Percentiles rank a stretch among this genome's conserved stretches.
These are phyloP conservation scores for Bisporella sp. DNA, from an alignment of 2,329 filamentous ascomycete genomes.

Conservation along the genomic window DNA sequence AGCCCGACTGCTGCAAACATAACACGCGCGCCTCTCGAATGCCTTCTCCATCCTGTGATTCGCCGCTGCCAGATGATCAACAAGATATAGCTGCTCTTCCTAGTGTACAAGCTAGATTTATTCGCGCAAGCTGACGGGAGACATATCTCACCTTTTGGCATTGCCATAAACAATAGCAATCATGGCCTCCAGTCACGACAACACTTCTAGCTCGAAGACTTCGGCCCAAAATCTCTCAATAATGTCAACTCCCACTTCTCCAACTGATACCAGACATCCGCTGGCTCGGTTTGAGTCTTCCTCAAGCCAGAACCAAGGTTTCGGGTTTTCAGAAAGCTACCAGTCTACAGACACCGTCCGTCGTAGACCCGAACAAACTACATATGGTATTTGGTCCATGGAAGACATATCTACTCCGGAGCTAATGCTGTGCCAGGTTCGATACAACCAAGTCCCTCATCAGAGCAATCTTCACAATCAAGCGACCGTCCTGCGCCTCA, in stretches of 20 bases:
- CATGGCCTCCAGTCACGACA: constrained; percentile 16
- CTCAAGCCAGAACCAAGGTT: constrained; percentile 33
- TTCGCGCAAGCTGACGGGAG: not conserved
- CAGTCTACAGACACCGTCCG: constrained; percentile 55
- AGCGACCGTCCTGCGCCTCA: constrained; percentile 20
- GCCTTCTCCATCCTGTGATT: too few relatives aligned
- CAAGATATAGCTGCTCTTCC: too few relatives aligned
- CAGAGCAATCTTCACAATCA: constrained; percentile 1
- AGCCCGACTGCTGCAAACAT: too few relatives aligned
- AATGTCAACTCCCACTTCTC: constrained; percentile 33
- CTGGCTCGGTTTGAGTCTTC: constrained; percentile 21
- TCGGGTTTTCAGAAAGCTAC: constrained; percentile 44
- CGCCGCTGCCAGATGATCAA: too few relatives aligned
- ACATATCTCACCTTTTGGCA: not conserved
- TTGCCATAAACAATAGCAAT: not conserved
- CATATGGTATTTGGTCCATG: constrained; percentile 43
- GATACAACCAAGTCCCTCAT: constrained; percentile 12
- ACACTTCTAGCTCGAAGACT: constrained; percentile 10
- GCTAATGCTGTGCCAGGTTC: constrained; percentile 16
- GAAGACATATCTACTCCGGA: not conserved
- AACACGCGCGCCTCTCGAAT: too few relatives aligned
- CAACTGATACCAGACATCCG: constrained; percentile 43
- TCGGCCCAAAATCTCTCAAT: constrained; percentile 13
- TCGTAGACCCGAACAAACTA: constrained; percentile 41
- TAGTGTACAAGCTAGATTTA: too few relatives aligned